Base-by-base conservation (phyloP, 176 grass and related monocot species). In the Cymbopogon citratus region DNA sequence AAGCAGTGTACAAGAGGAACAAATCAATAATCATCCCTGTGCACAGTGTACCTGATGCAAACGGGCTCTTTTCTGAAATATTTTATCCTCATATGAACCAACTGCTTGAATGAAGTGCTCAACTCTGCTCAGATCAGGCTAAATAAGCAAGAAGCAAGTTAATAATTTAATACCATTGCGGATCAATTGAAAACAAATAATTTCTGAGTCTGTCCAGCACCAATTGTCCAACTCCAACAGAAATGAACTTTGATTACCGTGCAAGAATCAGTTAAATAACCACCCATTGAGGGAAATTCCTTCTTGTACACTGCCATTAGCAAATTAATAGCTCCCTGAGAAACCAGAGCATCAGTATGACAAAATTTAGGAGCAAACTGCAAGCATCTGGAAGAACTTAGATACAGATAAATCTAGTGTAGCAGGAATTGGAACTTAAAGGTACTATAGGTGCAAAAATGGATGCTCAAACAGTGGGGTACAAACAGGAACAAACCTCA, bases 81-180 rank as follows among this genome's bases (percentile, higher is more conserved):
- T 95, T 72, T 66, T 91, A 84, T 95, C 96, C 84, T 99, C 96
- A 41, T 88, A 95, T 12, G 89, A 87, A 56, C 96, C 96, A 49
- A 95, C 85, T 84, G 92, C 92, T 83, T 99, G 96, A 91, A 99
- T 99, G 75, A 99, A 99, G 85, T 99, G 91, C 69, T 99, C 96
- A 14, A 99, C 96, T 81, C 74, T 95, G 49, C 77, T 69, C 62
- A 99, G 72, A 88, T 99, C 83, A n/a, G 90, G 92, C 96, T 99
- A 76, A 71, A 82, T 71, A 52, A 91, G 23, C 80, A 87, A 69
- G 63, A 77, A 65, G 48, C 66, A 65, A 25, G 67, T 82, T 60
- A 81, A 52, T 82, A 63, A 60, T 21, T 23, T 51, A 64, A 66
- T 38, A 73, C 1, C 52, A 24, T 59, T 43, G 19, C 41, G 62